A percentile compares a stretch with the other conserved stretches of the same genome.
phyloP scores from a whole-genome alignment of 2,329 filamentous ascomycete genomes.

The Claviceps arundinis region DNA sequence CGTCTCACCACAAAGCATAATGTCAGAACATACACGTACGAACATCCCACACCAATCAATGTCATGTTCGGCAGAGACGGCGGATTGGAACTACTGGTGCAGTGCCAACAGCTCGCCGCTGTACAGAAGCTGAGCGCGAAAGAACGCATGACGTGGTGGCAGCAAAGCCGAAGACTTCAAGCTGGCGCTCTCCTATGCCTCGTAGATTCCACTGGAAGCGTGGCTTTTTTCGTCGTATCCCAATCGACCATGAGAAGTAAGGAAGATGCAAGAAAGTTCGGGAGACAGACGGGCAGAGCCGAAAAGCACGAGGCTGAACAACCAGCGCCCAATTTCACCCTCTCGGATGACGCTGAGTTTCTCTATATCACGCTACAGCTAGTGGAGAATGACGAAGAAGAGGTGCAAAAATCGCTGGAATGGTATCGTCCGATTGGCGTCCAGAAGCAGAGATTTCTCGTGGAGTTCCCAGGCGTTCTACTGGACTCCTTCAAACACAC shows the following conservation, averaged over 20 bases:
- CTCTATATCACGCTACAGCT: constrained; percentile 21
- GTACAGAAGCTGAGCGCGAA: constrained; percentile 10
- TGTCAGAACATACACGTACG: constrained; percentile 15
- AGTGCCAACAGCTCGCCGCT: constrained; percentile 30
- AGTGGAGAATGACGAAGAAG: constrained; percentile 9
- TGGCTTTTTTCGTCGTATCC: constrained; percentile 28
- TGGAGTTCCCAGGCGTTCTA: constrained; percentile 50
- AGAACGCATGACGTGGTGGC: constrained; percentile 36
- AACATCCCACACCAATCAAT: constrained; percentile 17
- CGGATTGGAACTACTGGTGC: constrained; percentile 31
- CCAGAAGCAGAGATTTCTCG: constrained; percentile 20
- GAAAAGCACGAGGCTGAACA: constrained; percentile 3
- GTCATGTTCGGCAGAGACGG: constrained; percentile 22
- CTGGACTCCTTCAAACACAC: constrained; percentile 45
- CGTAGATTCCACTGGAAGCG: constrained; percentile 23
- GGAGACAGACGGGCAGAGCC: constrained; percentile 7
- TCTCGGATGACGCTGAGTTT: constrained; percentile 17
- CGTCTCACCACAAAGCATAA: constrained; percentile 10
- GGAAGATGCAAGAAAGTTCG: constrained; percentile 6
- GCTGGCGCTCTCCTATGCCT: constrained; percentile 37
- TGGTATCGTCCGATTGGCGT: constrained; percentile 16
- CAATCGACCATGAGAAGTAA: constrained; percentile 9
- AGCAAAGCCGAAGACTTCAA: constrained; percentile 31
- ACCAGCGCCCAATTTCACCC: constrained; percentile 8
- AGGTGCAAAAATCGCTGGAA: constrained; percentile 11